Conservation (phyloP, 495 filamentous ascomycete species). For the Trichocladium antarcticum region DNA sequence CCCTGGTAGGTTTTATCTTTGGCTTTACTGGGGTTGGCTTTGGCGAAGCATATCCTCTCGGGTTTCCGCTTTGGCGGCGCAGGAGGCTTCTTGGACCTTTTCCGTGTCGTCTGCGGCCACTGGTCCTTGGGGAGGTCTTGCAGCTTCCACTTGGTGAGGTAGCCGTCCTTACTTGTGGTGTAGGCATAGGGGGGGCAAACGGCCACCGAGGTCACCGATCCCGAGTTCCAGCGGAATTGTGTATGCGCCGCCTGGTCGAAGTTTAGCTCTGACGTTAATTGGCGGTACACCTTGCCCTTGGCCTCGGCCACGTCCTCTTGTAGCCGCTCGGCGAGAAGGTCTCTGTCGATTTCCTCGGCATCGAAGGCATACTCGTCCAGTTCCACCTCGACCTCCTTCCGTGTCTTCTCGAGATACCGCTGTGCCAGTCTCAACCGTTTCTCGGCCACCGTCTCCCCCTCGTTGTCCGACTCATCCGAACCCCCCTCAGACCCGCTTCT, state of each 20-base stretch:
- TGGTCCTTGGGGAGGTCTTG: constrained; percentile 46
- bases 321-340: constrained; percentile 79
- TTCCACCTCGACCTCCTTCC: constrained; percentile 52
- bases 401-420: constrained; percentile 82
- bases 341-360: constrained; percentile 81
- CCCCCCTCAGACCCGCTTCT: constrained; percentile 36
- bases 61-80: constrained; percentile 60
- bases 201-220: constrained; percentile 68
- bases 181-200: constrained; percentile 68
- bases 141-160: constrained; percentile 79
- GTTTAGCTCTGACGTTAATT: constrained; percentile 57
- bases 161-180: constrained; percentile 75
- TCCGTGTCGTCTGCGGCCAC: constrained; percentile 42
- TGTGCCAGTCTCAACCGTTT: constrained; percentile 80
- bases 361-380: constrained; percentile 59
- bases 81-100: constrained; percentile 50
- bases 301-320: constrained; percentile 88
- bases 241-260: constrained; percentile 52
- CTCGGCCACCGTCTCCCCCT: constrained; percentile 75
- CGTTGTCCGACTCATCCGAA: constrained; percentile 45
- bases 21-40: constrained; percentile 51
- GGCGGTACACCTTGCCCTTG: constrained; percentile 79
- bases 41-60: constrained; percentile 53
- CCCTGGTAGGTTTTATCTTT: constrained; percentile 56
- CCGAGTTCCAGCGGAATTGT: constrained; percentile 65